These are phyloP conservation scores for Eremothecium coryli DNA, from an alignment of 1,139 yeast species.

Conservation along the genomic window DNA sequence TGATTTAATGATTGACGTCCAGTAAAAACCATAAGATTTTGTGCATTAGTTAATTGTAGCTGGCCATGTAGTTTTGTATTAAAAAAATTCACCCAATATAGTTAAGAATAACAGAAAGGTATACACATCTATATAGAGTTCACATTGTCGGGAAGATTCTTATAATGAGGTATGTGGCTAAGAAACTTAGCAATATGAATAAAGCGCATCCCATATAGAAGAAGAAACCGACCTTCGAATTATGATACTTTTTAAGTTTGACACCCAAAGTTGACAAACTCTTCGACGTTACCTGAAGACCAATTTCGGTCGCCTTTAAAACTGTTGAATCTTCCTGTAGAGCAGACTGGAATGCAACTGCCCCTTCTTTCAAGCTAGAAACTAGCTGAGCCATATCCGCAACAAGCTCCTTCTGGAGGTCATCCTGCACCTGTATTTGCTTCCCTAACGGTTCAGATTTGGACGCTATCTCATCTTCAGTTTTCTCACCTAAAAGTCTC, in stretches of 20 bases:
- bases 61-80: neutral
- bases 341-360: constrained; percentile 34
- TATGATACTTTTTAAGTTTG: constrained; percentile 28
- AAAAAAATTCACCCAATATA: constrained; percentile 7
- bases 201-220: constrained; percentile 27
- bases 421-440: constrained; percentile 32
- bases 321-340: constrained; percentile 32
- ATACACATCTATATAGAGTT: constrained; percentile 6
- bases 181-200: constrained; percentile 25
- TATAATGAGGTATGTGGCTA: constrained; percentile 30
- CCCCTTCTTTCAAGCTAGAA: constrained; percentile 32
- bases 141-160: constrained; percentile 34
- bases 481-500: constrained; percentile 25
- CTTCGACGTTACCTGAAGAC: constrained; percentile 32
- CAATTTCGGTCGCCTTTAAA: constrained; percentile 34
- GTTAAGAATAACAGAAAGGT: constrained; percentile 7
- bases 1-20: constrained; percentile 28
- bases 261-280: constrained; percentile 28
- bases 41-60: neutral
- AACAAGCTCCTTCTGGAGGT: constrained; percentile 31
- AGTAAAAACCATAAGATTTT: constrained; percentile 20
- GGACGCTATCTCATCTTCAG: constrained; percentile 11
- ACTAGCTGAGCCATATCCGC: constrained; percentile 33
- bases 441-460: constrained; percentile 23
- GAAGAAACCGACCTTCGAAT: constrained; percentile 28